Evolutionary conservation across 1,284 basidiomycete genomes (phyloP).

Genomic region (Ceratobasidium sp.): DNA sequence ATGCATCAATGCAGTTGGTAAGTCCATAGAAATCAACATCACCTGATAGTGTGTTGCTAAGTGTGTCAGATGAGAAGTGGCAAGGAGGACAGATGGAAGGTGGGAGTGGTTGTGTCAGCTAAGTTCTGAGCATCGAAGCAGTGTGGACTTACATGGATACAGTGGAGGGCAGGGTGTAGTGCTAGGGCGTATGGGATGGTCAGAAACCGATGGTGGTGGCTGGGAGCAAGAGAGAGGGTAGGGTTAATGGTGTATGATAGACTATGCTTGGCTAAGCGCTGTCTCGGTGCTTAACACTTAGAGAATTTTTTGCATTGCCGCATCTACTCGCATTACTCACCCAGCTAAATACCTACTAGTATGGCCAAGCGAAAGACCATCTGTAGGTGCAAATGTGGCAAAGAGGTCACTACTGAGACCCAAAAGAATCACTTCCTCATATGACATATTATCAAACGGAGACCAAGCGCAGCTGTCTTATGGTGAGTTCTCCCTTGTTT

Average conservation of each 20-base stretch:
- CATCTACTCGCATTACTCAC: background rate
- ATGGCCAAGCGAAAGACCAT: background rate
- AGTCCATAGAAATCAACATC: no score
- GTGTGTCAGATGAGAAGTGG: background rate
- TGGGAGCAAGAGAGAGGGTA: background rate
- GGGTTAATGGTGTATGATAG: background rate
- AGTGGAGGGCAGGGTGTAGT: no score
- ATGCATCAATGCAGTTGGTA: background rate
- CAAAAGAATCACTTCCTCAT: background rate
- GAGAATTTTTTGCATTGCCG: background rate
- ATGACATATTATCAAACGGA: background rate
- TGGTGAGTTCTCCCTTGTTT: background rate
- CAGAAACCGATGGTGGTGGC: background rate
- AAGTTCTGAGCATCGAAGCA: background rate
- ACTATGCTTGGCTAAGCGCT: background rate
- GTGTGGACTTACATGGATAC: background rate
- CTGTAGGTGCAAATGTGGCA: background rate
- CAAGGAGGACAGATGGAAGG: no score
- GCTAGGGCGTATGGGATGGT: background rate
- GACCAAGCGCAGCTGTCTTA: background rate
- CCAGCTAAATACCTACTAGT: background rate
- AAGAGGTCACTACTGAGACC: background rate
- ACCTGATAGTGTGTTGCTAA: background rate
- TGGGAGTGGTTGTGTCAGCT: no score
- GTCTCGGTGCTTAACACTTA: conserved; percentile 6